A percentile compares a stretch with the other conserved stretches of the same genome.
These are phyloP conservation scores for Pilatotrama ljubarskyi DNA, from an alignment of 768 basidiomycete species.

Conservation along the genomic window DNA sequence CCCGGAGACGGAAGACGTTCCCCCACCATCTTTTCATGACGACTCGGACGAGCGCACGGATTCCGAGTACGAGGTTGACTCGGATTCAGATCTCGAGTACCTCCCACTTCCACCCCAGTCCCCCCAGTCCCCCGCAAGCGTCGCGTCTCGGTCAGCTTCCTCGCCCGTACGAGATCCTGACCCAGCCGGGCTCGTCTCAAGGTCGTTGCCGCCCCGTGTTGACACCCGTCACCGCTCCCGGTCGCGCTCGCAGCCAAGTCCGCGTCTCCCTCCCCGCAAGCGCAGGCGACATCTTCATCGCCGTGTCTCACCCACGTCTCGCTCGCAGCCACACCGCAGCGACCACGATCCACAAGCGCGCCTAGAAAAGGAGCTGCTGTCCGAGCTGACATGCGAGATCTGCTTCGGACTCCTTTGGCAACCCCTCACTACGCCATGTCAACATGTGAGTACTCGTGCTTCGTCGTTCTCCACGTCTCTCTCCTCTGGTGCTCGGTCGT, in stretches of 20 bases:
- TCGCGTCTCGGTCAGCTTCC: not conserved
- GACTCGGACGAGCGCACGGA: constrained; percentile 27
- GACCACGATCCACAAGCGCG: constrained; percentile 33
- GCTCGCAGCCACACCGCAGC: constrained; percentile 30
- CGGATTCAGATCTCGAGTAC: constrained; percentile 20
- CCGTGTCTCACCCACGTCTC: constrained; percentile 33
- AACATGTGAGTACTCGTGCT: constrained; percentile 65
- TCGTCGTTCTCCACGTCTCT: constrained; percentile 9
- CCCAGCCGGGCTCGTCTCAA: not conserved
- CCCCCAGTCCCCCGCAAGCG: not conserved
- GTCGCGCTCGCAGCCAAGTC: constrained; percentile 14
- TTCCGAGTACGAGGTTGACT: constrained; percentile 34
- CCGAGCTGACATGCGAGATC: constrained; percentile 87
- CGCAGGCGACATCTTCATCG: constrained; percentile 30
- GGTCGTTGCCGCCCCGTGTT: not conserved
- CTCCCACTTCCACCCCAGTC: constrained; percentile 10
- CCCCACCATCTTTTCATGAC: constrained; percentile 1
- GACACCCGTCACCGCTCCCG: constrained; percentile 13
- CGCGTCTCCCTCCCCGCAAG: constrained; percentile 31
- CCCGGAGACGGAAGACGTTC: not conserved
- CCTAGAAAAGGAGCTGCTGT: constrained; percentile 62
- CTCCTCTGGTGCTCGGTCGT: not conserved
- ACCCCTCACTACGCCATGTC: constrained; percentile 92
- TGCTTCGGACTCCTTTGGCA: constrained; percentile 83
- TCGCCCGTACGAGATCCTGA: not conserved